Base-by-base conservation (phyloP, 2,329 filamentous ascomycete species). In the Xylaria sp. region DNA sequence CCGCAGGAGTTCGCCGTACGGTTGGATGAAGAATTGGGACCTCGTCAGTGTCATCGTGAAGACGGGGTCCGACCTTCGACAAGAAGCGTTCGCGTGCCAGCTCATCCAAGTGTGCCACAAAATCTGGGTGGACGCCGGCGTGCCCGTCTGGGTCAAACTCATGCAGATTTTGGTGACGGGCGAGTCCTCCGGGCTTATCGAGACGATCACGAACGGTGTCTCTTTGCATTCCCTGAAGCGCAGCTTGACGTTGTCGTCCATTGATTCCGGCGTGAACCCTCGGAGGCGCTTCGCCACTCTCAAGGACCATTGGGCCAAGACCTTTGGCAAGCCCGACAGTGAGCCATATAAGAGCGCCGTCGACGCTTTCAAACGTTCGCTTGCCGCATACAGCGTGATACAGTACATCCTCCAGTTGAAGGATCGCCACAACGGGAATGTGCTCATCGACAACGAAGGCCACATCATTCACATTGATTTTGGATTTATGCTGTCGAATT, bases 381-480 rank as follows among this genome's bases (percentile, higher is more conserved):
- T 96, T 32, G 93, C 93, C 6, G 93, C 92, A 7, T 96, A 96
- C 80, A 94, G 92, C 80, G 90, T 95, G 72, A 93, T 96, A 69
- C 93, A 90, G 65, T 96, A 96, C 76, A 84, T 96, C 58, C 83
- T 96, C 62, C 93, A 96, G 79, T 87, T 96, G 67, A 96, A 96
- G 78, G 93, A 96, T 76, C 86, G 93, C 13, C 93, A 96, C 78
- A 96, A 96, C 76, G 93, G 93, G 63, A 96, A 96, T 76, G 91
- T 96, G 15, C 85, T 96, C 67, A 91, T 96, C 74, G 93, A 95
- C 79, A 93, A 92, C 75, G 90, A 93, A 78, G 93, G 93, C 10
- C 93, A 96, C 77, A 94, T 95, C 65, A 90, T 96, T 68, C 93
- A 96, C 77, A 96, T 96, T 69, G 93, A 96, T 79, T 96, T 96